These are phyloP conservation scores for Aureobasidium mangrovei DNA, from an alignment of 2,329 filamentous ascomycete species.

Conservation along the genomic window DNA sequence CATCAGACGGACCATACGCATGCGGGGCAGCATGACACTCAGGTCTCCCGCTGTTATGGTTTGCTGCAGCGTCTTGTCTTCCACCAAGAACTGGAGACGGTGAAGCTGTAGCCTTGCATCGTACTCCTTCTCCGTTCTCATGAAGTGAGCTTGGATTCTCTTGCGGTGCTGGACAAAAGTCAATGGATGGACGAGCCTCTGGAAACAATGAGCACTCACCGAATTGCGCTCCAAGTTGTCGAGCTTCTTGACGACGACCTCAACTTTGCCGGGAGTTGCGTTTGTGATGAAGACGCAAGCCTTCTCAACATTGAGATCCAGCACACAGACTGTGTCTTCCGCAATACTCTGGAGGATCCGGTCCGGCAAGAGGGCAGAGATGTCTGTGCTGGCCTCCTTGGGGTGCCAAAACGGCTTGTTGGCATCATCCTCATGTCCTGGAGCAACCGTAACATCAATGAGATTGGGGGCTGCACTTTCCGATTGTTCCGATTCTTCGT, in stretches of 20 bases:
- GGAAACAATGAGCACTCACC: background rate
- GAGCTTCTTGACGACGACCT: background rate
- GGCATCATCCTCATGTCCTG: slow-evolving; percentile 1
- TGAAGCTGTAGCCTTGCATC: background rate
- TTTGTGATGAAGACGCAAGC: background rate
- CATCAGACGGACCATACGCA: background rate
- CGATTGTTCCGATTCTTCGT: background rate
- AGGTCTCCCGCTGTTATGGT: background rate
- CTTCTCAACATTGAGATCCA: background rate
- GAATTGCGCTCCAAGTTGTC: slow-evolving; percentile 10
- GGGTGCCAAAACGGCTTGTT: slow-evolving; percentile 6
- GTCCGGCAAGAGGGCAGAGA: slow-evolving; percentile 1
- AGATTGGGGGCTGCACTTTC: background rate
- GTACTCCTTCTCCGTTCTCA: slow-evolving; percentile 2
- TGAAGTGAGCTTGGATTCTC: background rate
- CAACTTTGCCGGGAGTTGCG: background rate
- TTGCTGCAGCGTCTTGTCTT: background rate
- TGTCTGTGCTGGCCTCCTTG: background rate
- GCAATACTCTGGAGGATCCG: background rate
- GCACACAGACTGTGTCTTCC: background rate
- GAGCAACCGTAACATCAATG: background rate
- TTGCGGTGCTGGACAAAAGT: background rate
- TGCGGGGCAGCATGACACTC: background rate
- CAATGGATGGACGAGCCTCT: background rate
- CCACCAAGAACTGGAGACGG: background rate